Conservation (phyloP, 2,329 filamentous ascomycete species). For the Ceratocystiopsis minuta region DNA sequence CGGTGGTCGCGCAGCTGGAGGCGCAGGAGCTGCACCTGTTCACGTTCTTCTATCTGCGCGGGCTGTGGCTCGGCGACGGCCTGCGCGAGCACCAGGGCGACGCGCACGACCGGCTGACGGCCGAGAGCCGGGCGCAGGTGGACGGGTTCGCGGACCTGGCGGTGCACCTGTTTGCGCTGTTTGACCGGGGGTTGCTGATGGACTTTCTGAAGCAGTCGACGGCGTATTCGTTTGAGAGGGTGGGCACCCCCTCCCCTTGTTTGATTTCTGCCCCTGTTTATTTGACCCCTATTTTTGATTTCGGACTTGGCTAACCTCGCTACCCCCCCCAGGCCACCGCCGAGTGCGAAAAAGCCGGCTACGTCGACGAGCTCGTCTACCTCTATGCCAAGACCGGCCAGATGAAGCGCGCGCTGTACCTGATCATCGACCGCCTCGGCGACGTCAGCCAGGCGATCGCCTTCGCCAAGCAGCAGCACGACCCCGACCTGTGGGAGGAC, state of each 20-base stretch:
- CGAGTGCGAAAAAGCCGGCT: constrained; percentile 67
- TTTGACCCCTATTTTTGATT: constrained; percentile 2
- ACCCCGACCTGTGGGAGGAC: constrained; percentile 87
- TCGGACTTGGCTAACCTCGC: too few species aligned
- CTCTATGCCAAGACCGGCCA: constrained; percentile 90
- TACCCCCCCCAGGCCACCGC: constrained; percentile 39
- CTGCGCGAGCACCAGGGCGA: constrained; percentile 35
- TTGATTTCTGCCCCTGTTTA: too few species aligned
- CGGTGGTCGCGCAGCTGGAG: constrained; percentile 64
- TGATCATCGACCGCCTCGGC: constrained; percentile 85
- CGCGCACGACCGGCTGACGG: constrained; percentile 35
- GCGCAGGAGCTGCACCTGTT: constrained; percentile 51
- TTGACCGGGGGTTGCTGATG: constrained; percentile 66
- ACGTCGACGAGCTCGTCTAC: constrained; percentile 85
- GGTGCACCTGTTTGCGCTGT: constrained; percentile 69
- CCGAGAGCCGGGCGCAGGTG: constrained; percentile 50
- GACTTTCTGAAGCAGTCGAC: constrained; percentile 72
- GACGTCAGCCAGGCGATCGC: constrained; percentile 86
- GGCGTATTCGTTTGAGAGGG: constrained; percentile 71
- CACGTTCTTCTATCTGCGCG: constrained; percentile 79
- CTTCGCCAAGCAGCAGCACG: constrained; percentile 86
- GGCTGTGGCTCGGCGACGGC: constrained; percentile 64
- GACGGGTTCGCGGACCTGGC: constrained; percentile 78
- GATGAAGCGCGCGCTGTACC: constrained; percentile 73
- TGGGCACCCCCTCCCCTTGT: too few species aligned